Evolutionary conservation across 2,329 filamentous ascomycete genomes (phyloP).

Genomic region (Fusarium chuoi): DNA sequence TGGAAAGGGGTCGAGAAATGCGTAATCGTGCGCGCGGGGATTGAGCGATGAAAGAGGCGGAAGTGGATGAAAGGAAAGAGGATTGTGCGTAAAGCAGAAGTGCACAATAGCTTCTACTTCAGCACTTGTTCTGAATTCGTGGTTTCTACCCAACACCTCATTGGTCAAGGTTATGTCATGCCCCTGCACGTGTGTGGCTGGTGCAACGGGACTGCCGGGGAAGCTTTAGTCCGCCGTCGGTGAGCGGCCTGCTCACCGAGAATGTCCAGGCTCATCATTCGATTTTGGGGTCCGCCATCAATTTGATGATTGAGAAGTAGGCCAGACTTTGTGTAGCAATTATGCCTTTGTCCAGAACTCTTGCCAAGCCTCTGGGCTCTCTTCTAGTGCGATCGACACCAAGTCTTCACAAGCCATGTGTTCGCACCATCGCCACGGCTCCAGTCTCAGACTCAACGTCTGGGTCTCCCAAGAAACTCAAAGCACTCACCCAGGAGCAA

Average conservation of each 20-base stretch:
- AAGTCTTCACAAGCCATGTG: slow-evolving; percentile 23
- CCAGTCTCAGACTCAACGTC: slow-evolving; percentile 32
- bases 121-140: slow-evolving; percentile 40
- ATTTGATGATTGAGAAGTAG: slow-evolving; percentile 21
- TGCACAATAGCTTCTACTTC: slow-evolving; percentile 26
- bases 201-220: slow-evolving; percentile 22
- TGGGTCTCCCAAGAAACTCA: slow-evolving; percentile 54
- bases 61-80: slow-evolving; percentile 22
- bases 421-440: slow-evolving; percentile 38
- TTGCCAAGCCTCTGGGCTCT: slow-evolving; percentile 27
- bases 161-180: slow-evolving; percentile 43
- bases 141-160: slow-evolving; percentile 32
- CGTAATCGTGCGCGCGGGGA: slow-evolving; percentile 11
- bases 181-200: slow-evolving; percentile 40
- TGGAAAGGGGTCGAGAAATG: slow-evolving; percentile 4
- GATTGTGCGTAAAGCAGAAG: slow-evolving; percentile 29
- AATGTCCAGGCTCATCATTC: slow-evolving; percentile 35
- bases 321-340: background rate
- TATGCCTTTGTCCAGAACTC: slow-evolving; percentile 36
- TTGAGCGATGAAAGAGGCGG: slow-evolving; percentile 12
- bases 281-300: slow-evolving; percentile 28
- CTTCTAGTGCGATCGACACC: slow-evolving; percentile 28
- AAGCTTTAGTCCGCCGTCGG: slow-evolving; percentile 42
- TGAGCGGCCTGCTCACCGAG: slow-evolving; percentile 31
- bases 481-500: slow-evolving; percentile 75